Base-by-base conservation (phyloP, 345 rosid species). In the Raphanus sativus region DNA sequence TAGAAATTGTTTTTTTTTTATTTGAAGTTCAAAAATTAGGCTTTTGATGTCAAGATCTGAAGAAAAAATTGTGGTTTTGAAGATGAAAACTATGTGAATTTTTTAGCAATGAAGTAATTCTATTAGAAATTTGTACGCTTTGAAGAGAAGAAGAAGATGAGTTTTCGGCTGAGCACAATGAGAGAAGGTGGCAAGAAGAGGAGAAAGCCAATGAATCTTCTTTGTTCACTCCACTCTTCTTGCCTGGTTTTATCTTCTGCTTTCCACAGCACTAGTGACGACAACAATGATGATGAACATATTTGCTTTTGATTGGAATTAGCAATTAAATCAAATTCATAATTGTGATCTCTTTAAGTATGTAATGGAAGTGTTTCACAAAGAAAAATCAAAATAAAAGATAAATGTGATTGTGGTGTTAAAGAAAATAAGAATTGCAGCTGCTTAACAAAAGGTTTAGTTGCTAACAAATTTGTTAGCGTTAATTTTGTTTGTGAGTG, bases 241-340 rank as follows among this genome's bases (percentile, higher is more conserved):
- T 91, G 96, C 62, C 87, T 93, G 61, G 86, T 93, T 29, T 54
- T 85, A n/a, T 45, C 87, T 52, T 89, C 95, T 50, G 84, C 93
- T 80, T 89, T 92, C 80, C 82, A 76, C 59, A 75, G 83, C n/a
- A 9, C 10, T 34, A 38, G 33, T 36, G 75, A 80, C 67, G 69
- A 34, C 9, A 34, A 75, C 33, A 71, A 78, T 36, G 71, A 79
- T 36, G 78, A 48, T 72, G 80, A 73, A 15, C 85, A 80, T 86
- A 93, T 90, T 29, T 40, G 72, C 21, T 28, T 45, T 67, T 55
- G 54, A 11, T 12, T 42, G 4, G 15, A 33, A 33, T 33, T 33
- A 33, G 6, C 36, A 33, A 33, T 5, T 5, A 33, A 5, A 7
- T 33, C 36, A 33, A 33, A 33, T 33, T 33, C 36, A 33, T 33